These are phyloP conservation scores for Phalaenopsis equestris DNA, from an alignment of 106 monocot genomes.

Conservation along the genomic window DNA sequence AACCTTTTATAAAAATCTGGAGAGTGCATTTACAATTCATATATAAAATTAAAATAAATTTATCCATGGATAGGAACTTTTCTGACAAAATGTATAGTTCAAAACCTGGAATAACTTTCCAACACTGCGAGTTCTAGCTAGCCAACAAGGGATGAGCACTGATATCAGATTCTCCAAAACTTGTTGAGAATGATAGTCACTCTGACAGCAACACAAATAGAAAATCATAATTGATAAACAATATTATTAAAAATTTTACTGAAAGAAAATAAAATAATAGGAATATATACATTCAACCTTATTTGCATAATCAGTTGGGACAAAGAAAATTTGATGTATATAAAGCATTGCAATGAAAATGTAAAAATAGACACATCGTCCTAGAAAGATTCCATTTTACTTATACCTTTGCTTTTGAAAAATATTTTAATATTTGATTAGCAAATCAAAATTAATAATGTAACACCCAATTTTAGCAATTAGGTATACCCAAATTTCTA, in stretches of 20 bases:
- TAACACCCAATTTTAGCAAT: too few species aligned
- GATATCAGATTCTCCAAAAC: slow-evolving; percentile 76
- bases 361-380: too few species aligned
- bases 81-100: neutral
- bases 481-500: too few species aligned
- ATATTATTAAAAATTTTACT: neutral
- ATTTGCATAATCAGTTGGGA: neutral
- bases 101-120: slow-evolving; percentile 68
- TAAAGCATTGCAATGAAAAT: neutral
- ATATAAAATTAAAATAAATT: neutral
- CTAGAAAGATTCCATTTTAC: too few species aligned
- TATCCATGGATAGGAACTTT: neutral
- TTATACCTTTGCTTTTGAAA: too few species aligned
- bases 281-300: neutral
- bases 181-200: slow-evolving; percentile 72
- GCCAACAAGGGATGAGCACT: slow-evolving; percentile 71
- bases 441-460: neutral
- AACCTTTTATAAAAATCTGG: slow-evolving; percentile 73
- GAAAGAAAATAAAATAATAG: neutral
- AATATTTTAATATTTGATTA: neutral
- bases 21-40: slow-evolving; percentile 4
- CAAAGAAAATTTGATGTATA: neutral
- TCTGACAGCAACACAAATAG: slow-evolving; percentile 20
- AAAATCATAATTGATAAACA: neutral
- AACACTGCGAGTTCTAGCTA: slow-evolving; percentile 47